These are phyloP conservation scores for Cercis canadensis DNA, from an alignment of 306 rosid species.

Conservation along the genomic window DNA sequence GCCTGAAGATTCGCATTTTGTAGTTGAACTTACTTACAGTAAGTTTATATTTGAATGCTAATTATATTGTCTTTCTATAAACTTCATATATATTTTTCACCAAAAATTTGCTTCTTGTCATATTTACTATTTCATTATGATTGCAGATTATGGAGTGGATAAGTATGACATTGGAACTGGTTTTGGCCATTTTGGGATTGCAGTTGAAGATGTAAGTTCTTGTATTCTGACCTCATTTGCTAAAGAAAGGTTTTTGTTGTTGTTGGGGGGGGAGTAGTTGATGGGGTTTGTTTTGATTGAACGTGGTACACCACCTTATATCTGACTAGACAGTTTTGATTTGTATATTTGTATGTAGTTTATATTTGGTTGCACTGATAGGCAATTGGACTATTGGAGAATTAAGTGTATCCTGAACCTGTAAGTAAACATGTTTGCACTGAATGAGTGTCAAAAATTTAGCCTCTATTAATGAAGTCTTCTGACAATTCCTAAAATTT, in stretches of 20 bases:
- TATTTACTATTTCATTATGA: conserved; percentile 18
- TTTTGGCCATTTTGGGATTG: conserved; percentile 90
- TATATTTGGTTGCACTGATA: too few species aligned
- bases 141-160: conserved; percentile 86
- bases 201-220: conserved; percentile 85
- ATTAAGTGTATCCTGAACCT: background rate
- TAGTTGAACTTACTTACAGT: conserved; percentile 91
- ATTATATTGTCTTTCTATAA: background rate
- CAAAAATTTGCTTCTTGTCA: conserved; percentile 13
- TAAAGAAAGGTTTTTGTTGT: too few species aligned
- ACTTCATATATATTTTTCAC: background rate
- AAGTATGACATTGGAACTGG: conserved; percentile 83
- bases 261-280: too few species aligned
- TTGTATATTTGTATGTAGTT: too few species aligned
- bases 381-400: background rate
- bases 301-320: conserved; percentile 14
- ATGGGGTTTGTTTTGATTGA: background rate
- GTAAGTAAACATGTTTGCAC: background rate
- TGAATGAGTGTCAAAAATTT: background rate
- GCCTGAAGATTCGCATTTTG: conserved; percentile 85
- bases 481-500: background rate
- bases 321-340: background rate
- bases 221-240: background rate
- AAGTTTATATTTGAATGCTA: conserved; percentile 39
- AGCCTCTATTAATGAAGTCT: background rate